Evolutionary conservation across 306 rosid species (phyloP).

Genomic region (Lagenaria siceraria): DNA sequence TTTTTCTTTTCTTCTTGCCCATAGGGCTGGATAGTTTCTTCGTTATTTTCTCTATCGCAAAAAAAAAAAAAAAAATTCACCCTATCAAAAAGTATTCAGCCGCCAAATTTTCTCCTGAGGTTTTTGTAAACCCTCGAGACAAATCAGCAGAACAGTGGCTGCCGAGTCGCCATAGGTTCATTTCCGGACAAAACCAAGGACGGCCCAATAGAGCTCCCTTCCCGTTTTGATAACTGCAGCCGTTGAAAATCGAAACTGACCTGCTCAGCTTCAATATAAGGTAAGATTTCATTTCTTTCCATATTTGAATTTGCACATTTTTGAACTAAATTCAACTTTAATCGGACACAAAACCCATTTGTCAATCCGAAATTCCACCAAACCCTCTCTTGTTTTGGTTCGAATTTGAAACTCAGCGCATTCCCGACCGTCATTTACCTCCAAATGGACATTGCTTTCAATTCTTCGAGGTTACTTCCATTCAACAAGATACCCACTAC

Average conservation of each 20-base stretch:
- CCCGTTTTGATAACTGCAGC: not conserved
- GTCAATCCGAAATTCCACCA: not conserved
- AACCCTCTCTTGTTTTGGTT: not conserved
- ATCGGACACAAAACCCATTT: not conserved
- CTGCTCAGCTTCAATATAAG: not conserved
- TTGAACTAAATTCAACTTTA: not conserved
- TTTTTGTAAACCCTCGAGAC: not conserved
- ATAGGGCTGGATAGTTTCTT: no score
- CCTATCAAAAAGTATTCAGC: not conserved
- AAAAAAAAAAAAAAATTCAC: no score
- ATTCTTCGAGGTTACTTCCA: not conserved
- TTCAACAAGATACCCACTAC: not conserved
- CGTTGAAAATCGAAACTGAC: not conserved
- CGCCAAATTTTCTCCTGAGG: not conserved
- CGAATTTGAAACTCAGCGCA: not conserved
- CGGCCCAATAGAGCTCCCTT: no score
- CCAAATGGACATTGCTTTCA: constrained; percentile 3
- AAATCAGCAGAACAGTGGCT: not conserved
- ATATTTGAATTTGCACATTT: not conserved
- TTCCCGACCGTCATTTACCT: not conserved
- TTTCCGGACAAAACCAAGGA: not conserved
- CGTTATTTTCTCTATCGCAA: no score
- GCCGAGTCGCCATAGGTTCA: not conserved
- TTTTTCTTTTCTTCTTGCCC: no score
- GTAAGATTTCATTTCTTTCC: not conserved